These are phyloP conservation scores for Fusarium sp. DNA, from an alignment of 2,329 filamentous ascomycete genomes.

Conservation along the genomic window DNA sequence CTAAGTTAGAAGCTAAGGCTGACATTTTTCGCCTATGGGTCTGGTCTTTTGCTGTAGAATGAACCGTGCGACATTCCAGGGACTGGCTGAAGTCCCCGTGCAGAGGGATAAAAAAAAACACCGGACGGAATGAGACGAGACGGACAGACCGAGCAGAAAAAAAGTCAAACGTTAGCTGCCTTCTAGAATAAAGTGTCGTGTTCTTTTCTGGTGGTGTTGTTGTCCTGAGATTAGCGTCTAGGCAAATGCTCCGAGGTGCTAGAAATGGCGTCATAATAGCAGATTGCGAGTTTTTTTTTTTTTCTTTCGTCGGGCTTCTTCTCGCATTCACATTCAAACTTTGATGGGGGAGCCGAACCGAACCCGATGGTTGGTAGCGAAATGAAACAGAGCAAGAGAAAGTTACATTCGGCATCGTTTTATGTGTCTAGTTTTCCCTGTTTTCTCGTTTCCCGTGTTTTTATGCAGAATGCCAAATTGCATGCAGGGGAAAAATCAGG, in stretches of 20 bases:
- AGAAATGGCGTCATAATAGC: slow-evolving; percentile 16
- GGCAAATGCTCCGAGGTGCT: slow-evolving; percentile 8
- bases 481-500: slow-evolving; percentile 31
- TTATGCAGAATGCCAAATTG: slow-evolving; percentile 9
- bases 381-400: background rate
- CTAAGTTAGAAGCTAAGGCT: slow-evolving; percentile 5
- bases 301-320: background rate
- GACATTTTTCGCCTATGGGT: slow-evolving; percentile 9
- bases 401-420: background rate
- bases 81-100: background rate
- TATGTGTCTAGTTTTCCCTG: slow-evolving; percentile 1
- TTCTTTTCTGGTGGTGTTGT: slow-evolving; percentile 6
- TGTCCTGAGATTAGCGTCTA: background rate
- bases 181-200: slow-evolving; percentile 8
- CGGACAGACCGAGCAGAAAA: slow-evolving; percentile 1
- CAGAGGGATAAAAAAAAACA: background rate
- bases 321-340: background rate
- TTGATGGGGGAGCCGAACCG: background rate
- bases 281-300: slow-evolving; percentile 5
- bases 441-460: slow-evolving; percentile 11
- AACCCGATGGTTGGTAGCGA: background rate
- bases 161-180: background rate
- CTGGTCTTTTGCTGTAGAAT: background rate
- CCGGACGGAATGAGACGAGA: background rate
- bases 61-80: slow-evolving; percentile 13